Base-by-base conservation (phyloP, 148 eudicot species). In the Camellia lanceoleosa region DNA sequence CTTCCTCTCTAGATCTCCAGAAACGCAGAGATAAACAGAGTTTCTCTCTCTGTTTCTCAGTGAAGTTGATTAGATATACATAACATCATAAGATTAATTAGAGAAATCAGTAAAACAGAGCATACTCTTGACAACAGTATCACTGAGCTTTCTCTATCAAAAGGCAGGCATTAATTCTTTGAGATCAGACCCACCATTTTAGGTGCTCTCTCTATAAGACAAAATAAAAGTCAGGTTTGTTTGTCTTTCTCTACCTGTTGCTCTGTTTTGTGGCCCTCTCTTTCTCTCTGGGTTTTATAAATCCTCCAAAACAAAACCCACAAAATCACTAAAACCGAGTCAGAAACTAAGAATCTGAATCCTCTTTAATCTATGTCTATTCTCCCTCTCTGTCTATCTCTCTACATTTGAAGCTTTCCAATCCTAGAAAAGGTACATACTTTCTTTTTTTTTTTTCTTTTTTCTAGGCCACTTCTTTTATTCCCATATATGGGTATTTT, bases 211-310 rank as follows among this genome's bases (percentile, higher is more conserved):
- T 71, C 38, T 30, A 41, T 41, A 60, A 60, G 77, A 61, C 65
- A 73, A 59, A 68, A 71, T 23, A 41, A 13, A 60, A 30, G 19
- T 49, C 68, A 30, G 38, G 38, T 30, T 30, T 30, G 38, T 30
- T 30, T 72, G 52, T 68, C 77, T 73, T 51, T 66, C 55, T 79
- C 71, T 75, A 67, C 10, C 49, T 30, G 65, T 80, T 84, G 65
- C 76, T 71, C 3, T 30, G 38, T 30, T 79, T 71, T 2, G 56
- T 69, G 23, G 78, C 64, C 56, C 62, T 54, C 55, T 54, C 46
- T 72, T 15, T 41, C 54, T 12, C 71, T 75, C 11, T 61, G 66
- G 11, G 52, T 43, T 43, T 80, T 76, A 68, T 81, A 83, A 74
- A 62, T 16, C 74, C 58, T 76, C 66, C 81, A 19, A 59, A 30